Evolutionary conservation across 1,284 basidiomycete genomes (phyloP).

Genomic region (Ceratobasidium sp.): DNA sequence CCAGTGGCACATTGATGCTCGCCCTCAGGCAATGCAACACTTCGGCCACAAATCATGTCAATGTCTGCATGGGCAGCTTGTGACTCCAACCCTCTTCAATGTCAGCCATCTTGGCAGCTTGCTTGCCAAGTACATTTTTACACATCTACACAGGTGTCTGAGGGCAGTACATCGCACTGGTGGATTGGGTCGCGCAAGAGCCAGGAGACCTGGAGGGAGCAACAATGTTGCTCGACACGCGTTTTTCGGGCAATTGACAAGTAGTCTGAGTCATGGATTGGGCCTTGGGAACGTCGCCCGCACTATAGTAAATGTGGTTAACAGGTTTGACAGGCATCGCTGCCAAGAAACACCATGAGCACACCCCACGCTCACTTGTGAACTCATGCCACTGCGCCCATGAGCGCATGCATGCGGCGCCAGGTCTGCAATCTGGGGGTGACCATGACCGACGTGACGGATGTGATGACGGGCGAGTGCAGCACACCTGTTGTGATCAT

Average conservation of each 20-base stretch:
- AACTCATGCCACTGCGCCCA: constrained; percentile 16
- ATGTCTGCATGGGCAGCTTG: background rate
- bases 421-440: constrained; percentile 19
- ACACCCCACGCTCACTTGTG: background rate
- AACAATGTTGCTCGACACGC: too few relatives aligned
- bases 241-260: background rate
- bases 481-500: background rate
- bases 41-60: constrained; percentile 48
- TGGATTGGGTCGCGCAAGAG: too few relatives aligned
- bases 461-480: background rate
- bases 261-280: background rate
- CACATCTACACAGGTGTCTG: constrained; percentile 30
- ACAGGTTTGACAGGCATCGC: constrained; percentile 22
- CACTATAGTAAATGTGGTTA: constrained; percentile 18
- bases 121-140: constrained; percentile 2
- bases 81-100: background rate
- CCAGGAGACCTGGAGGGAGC: too few relatives aligned
- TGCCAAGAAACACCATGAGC: background rate
- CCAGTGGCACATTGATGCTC: constrained; percentile 46
- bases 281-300: background rate
- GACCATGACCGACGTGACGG: constrained; percentile 4
- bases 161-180: constrained; percentile 6
- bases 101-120: background rate
- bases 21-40: constrained; percentile 25
- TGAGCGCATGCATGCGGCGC: constrained; percentile 20